Percentiles rank a stretch among this genome's conserved stretches.
Conservation (phyloP, 768 basidiomycete species). For the Ramaria sp. region DNA sequence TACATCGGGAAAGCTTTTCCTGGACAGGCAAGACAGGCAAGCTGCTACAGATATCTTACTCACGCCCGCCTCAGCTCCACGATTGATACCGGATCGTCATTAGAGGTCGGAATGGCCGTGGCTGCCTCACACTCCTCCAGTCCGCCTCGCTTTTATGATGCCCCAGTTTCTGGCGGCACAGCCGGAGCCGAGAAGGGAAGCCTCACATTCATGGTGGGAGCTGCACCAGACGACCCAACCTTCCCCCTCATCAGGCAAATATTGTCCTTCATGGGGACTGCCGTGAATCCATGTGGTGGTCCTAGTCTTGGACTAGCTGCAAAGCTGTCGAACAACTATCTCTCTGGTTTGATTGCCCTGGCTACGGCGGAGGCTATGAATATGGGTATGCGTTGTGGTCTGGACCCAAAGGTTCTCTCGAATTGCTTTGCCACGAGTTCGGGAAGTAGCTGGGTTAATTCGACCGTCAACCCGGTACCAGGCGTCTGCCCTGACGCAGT, state of each 20-base stretch:
- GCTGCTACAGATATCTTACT: not conserved
- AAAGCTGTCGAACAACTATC: conserved; percentile 10
- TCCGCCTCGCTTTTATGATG: conserved; percentile 4
- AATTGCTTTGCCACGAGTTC: conserved; percentile 8
- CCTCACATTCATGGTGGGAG: conserved; percentile 7
- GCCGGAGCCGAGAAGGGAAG: conserved; percentile 7
- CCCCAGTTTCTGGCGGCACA: conserved; percentile 7
- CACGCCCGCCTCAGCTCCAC: conserved; percentile 4
- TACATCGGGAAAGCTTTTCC: conserved; percentile 5
- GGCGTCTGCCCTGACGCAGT: conserved; percentile 12
- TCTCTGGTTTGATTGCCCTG: conserved; percentile 11
- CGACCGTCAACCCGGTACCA: conserved; percentile 7
- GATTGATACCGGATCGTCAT: conserved; percentile 10
- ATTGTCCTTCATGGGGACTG: conserved; percentile 2
- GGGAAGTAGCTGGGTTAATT: conserved; percentile 10
- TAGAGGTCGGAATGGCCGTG: conserved; percentile 5
- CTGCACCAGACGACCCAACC: conserved; percentile 1
- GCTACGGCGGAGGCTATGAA: conserved; percentile 12
- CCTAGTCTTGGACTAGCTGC: conserved; percentile 7
- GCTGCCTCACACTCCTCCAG: not conserved
- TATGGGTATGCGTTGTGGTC: conserved; percentile 9
- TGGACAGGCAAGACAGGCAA: conserved; percentile 1
- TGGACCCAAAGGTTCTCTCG: conserved; percentile 6
- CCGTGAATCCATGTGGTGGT: conserved; percentile 6
- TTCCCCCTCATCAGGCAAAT: conserved; percentile 2